Base-by-base conservation (phyloP, 2,329 filamentous ascomycete species). In the Hymenoscyphus scutula region DNA sequence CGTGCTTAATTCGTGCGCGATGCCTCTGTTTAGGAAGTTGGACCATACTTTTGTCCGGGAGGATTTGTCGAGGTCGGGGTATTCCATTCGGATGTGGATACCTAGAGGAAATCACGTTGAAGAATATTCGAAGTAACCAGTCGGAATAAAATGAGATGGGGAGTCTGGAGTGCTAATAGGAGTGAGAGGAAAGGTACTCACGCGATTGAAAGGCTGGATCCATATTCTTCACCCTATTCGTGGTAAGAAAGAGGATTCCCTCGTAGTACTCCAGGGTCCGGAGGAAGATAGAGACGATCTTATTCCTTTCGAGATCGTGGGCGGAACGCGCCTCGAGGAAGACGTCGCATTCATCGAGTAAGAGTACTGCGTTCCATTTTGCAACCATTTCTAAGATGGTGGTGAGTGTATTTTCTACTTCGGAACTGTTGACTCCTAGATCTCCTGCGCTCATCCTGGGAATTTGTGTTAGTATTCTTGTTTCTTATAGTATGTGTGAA, bases 341-440 rank as follows among this genome's bases (percentile, higher is more conserved):
- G 1, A 77, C 69, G 64, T 77, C 75, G 5, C 74, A 75, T 64
- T 77, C 74, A 37, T 77, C 75, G 0, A 77, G 65, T 0, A 77
- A 65, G 0, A 77, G 62, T 13, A 74, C 60, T 1, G 72, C 72
- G 56, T 88, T 86, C 89, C 89, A 91, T 1, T 82, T 82, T 65
- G 90, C 86, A 1, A 89, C 89, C 64, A 93, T 87, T 71, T 90
- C 87, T 64, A 93, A 81, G 61, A 90, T 88, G 64, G 84, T 65
- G 60, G 83, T 69, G 82, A 84, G 32, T 27, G 68, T 65, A 17
- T 64, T 66, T 32, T 75, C 41, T 7, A 68, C 69, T 69, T 72
- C 37, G 59, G 64, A 5, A 61, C 61, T 58, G 63, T 75, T 75
- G 53, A 76, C 76, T 27, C 81, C 81, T 8, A 84, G 74, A 67